A percentile compares a stretch with the other conserved stretches of the same genome.
Evolutionary conservation across 2,329 filamentous ascomycete species (phyloP).

Genomic region (Thielaviopsis euricoi): DNA sequence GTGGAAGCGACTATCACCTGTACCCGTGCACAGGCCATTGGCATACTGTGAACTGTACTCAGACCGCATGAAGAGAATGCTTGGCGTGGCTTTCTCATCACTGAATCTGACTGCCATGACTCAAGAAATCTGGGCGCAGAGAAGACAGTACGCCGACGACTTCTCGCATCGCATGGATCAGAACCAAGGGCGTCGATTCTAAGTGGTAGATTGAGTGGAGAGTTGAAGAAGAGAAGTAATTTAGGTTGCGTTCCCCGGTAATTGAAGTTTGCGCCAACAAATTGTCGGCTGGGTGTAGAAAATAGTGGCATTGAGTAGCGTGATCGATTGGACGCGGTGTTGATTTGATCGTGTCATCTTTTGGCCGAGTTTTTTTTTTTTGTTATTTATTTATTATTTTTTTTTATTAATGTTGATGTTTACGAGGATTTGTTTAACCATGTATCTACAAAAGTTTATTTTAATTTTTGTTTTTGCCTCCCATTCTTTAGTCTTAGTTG

Average conservation of each 20-base stretch:
- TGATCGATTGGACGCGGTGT: background rate
- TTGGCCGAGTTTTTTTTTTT: background rate
- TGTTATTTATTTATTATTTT: background rate
- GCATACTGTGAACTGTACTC: slow-evolving; percentile 62
- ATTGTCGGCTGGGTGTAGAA: too few relatives aligned
- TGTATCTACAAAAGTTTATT: background rate
- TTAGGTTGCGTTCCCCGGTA: background rate
- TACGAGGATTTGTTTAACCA: background rate
- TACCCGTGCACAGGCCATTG: slow-evolving; percentile 44
- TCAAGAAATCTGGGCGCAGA: slow-evolving; percentile 8
- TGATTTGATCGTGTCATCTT: background rate
- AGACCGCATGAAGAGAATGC: slow-evolving; percentile 58
- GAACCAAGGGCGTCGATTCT: slow-evolving; percentile 5
- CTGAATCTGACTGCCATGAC: slow-evolving; percentile 3
- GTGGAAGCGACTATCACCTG: slow-evolving; percentile 38
- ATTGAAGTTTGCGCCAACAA: too few relatives aligned
- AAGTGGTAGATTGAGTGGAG: background rate
- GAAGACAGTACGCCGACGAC: slow-evolving; percentile 1
- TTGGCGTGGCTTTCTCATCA: slow-evolving; percentile 34
- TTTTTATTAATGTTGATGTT: background rate
- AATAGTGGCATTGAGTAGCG: too few relatives aligned
- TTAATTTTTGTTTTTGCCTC: background rate
- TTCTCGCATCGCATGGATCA: slow-evolving; percentile 5
- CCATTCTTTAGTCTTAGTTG: background rate
- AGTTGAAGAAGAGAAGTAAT: background rate